Conservation (phyloP, 2,329 filamentous ascomycete genomes). For the Fusarium duplospermum region DNA sequence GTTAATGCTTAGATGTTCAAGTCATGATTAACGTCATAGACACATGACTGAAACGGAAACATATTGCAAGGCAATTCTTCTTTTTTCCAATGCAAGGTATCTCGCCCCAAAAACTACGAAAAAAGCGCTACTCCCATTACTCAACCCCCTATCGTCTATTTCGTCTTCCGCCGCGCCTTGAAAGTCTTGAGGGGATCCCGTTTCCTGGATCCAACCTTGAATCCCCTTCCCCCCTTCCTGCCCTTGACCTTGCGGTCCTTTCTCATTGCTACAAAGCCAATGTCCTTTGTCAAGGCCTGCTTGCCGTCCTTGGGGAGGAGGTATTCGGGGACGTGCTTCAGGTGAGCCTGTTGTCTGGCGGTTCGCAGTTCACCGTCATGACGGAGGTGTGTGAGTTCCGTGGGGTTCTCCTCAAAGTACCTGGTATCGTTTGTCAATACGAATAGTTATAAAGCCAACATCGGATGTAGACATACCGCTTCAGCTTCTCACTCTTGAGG, state of each 20-base stretch:
- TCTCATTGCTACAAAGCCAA: conserved; percentile 80
- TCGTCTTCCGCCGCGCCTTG: conserved; percentile 69
- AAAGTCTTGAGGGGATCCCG: conserved; percentile 91
- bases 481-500: conserved; percentile 92
- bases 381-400: conserved; percentile 85
- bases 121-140: conserved; percentile 26
- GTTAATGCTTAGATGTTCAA: background rate
- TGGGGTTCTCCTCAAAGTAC: conserved; percentile 97
- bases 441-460: no score
- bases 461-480: conserved; percentile 60
- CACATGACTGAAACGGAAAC: no score
- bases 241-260: conserved; percentile 66
- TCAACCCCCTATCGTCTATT: conserved; percentile 33
- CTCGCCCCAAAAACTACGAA: conserved; percentile 18
- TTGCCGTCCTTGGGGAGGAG: conserved; percentile 83
- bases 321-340: conserved; percentile 96
- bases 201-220: conserved; percentile 71
- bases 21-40: background rate
- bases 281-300: conserved; percentile 73
- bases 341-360: conserved; percentile 85
- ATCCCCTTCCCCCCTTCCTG: conserved; percentile 58
- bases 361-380: conserved; percentile 91
- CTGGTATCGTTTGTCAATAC: conserved; percentile 40
- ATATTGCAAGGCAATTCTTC: background rate
- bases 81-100: conserved; percentile 35